Evolutionary conservation across 768 basidiomycete genomes (phyloP).

Genomic region (Panellus pusillus): DNA sequence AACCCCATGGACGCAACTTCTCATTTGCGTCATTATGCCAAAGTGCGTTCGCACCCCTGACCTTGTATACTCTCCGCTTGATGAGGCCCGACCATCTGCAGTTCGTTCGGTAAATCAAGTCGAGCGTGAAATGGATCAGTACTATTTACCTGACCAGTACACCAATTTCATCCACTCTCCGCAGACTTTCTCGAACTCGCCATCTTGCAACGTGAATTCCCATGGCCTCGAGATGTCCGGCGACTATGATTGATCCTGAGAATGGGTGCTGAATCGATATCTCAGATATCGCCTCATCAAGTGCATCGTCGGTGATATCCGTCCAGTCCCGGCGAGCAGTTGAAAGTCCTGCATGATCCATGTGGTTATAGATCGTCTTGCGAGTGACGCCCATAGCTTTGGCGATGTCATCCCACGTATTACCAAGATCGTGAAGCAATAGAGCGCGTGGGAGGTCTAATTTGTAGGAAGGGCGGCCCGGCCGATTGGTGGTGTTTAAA

Average conservation of each 20-base stretch:
- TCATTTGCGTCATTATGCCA: slow-evolving; percentile 23
- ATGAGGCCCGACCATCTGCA: slow-evolving; percentile 8
- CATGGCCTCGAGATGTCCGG: slow-evolving; percentile 22
- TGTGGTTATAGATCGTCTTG: slow-evolving; percentile 6
- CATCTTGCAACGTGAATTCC: slow-evolving; percentile 21
- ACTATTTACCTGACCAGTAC: slow-evolving; percentile 5
- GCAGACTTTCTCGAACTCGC: slow-evolving; percentile 18
- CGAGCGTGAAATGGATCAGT: too few relatives aligned
- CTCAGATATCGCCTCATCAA: neutral
- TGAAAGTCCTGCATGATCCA: neutral
- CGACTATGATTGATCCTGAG: slow-evolving; percentile 24
- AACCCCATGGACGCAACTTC: slow-evolving; percentile 26
- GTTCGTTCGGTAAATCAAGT: too few relatives aligned
- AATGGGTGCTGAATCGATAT: neutral
- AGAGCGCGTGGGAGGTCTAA: slow-evolving; percentile 2
- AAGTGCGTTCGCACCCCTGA: neutral
- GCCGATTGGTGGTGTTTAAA: neutral
- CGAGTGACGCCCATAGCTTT: slow-evolving; percentile 6
- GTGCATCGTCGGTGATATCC: neutral
- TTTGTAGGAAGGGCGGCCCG: neutral
- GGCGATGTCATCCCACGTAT: slow-evolving; percentile 10
- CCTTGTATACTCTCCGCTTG: slow-evolving; percentile 19
- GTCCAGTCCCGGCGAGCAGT: neutral
- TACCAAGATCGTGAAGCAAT: slow-evolving; percentile 14
- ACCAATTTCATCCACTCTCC: slow-evolving; percentile 24